Percentiles rank a stretch among this genome's conserved stretches.
These are phyloP conservation scores for Epichloe sylvatica DNA, from an alignment of 2,329 filamentous ascomycete species.

Conservation along the genomic window DNA sequence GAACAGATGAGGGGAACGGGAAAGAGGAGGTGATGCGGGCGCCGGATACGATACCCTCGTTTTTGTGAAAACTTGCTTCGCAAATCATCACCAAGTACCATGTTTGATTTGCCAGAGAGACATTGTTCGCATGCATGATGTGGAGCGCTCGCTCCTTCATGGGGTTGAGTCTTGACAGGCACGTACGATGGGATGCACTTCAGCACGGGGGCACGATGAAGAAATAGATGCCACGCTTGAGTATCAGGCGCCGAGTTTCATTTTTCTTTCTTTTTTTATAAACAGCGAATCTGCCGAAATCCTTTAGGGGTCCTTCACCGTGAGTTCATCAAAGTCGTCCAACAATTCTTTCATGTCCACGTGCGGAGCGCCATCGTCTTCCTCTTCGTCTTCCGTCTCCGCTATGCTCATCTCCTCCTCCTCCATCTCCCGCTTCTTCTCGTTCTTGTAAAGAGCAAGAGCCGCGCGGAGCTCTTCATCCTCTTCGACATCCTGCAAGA, in stretches of 20 bases:
- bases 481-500: slow-evolving; percentile 92
- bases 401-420: slow-evolving; percentile 58
- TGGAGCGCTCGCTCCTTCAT: too few species aligned
- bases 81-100: too few species aligned
- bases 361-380: slow-evolving; percentile 47
- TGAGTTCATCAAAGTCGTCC: slow-evolving; percentile 86
- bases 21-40: neutral
- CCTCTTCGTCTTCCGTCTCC: slow-evolving; percentile 46
- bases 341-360: slow-evolving; percentile 71
- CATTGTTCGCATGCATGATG: too few species aligned
- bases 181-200: too few species aligned
- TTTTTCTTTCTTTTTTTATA: neutral
- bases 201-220: too few species aligned
- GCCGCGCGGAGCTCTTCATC: slow-evolving; percentile 77
- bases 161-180: too few species aligned
- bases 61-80: slow-evolving; percentile 15
- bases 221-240: too few species aligned
- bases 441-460: slow-evolving; percentile 71
- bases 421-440: slow-evolving; percentile 32
- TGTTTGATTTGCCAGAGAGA: too few species aligned
- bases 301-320: slow-evolving; percentile 16
- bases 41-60: slow-evolving; percentile 23
- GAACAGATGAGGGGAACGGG: slow-evolving; percentile 12
- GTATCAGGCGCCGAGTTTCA: too few species aligned
- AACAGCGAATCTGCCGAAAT: neutral